phyloP scores from a whole-genome alignment of 2,329 filamentous ascomycete genomes.

The Leptographium procerum region DNA sequence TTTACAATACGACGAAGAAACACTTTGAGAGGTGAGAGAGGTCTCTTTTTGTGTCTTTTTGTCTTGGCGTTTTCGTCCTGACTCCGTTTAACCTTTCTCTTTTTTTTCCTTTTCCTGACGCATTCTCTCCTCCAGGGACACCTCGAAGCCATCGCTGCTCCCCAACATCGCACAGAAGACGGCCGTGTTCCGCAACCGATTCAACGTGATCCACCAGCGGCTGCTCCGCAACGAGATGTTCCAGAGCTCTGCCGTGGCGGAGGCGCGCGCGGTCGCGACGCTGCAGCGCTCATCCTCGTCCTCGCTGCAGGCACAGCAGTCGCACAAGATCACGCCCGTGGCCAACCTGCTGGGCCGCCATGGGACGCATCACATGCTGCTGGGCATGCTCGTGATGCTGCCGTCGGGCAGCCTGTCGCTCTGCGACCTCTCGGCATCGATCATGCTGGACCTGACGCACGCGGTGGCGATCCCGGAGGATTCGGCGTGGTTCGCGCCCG shows the following conservation, averaged over 20 bases:
- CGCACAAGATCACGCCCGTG: constrained; percentile 83
- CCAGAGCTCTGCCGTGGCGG: constrained; percentile 65
- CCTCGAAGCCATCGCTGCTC: constrained; percentile 56
- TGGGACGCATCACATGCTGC: constrained; percentile 72
- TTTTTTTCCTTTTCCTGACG: too few relatives aligned
- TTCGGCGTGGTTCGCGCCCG: constrained; percentile 84
- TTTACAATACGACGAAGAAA: constrained; percentile 72
- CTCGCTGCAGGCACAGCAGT: constrained; percentile 32
- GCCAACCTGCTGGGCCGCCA: constrained; percentile 64
- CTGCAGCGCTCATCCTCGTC: constrained; percentile 40
- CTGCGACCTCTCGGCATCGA: constrained; percentile 79
- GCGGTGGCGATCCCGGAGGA: constrained; percentile 74
- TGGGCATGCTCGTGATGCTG: constrained; percentile 70
- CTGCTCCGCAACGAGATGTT: constrained; percentile 89
- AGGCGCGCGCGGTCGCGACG: constrained; percentile 38
- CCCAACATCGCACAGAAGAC: constrained; percentile 75
- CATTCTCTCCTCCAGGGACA: constrained; percentile 41
- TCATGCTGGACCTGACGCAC: constrained; percentile 70
- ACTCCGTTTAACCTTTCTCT: too few relatives aligned
- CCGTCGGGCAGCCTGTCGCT: constrained; percentile 75
- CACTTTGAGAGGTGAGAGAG: constrained; percentile 65
- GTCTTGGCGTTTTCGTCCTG: too few relatives aligned
- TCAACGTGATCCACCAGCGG: constrained; percentile 84
- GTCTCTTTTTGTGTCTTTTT: too few relatives aligned
- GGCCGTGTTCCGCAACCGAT: constrained; percentile 75